A percentile compares a stretch with the other conserved stretches of the same genome.
phyloP scores from a whole-genome alignment of 2,329 filamentous ascomycete genomes.

The Aspergillus fumigatus region DNA sequence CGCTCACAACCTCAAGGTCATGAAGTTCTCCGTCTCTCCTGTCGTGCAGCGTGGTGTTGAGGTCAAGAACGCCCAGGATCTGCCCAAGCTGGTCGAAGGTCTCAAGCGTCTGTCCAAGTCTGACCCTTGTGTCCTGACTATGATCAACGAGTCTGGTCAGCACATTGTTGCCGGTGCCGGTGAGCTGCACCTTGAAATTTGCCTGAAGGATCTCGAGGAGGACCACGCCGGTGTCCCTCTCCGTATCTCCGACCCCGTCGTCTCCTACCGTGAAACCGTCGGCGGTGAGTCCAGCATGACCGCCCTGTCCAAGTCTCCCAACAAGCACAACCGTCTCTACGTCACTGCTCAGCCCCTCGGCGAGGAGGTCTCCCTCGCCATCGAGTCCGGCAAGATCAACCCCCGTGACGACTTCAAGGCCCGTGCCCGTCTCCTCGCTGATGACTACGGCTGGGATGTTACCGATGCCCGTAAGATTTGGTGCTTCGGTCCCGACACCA shows the following conservation, averaged over 20 bases:
- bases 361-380: constrained; percentile 86
- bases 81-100: constrained; percentile 99
- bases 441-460: constrained; percentile 98
- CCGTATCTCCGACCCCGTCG: constrained; percentile 95
- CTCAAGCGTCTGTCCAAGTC: constrained; percentile 99
- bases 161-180: constrained; percentile 98
- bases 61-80: constrained; percentile 99
- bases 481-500: constrained; percentile 98
- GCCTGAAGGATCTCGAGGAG: constrained; percentile 99
- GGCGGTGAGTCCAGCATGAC: constrained; percentile 80
- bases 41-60: constrained; percentile 98
- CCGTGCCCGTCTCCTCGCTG: constrained; percentile 90
- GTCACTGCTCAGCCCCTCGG: constrained; percentile 84
- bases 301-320: constrained; percentile 98
- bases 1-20: constrained; percentile 99
- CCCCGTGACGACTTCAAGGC: constrained; percentile 99
- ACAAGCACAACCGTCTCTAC: constrained; percentile 99
- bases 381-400: constrained; percentile 85
- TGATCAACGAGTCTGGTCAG: constrained; percentile 88
- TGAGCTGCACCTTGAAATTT: constrained; percentile 99
- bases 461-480: constrained; percentile 99
- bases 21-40: constrained; percentile 99
- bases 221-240: constrained; percentile 99
- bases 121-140: constrained; percentile 93
- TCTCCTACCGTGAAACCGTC: constrained; percentile 98